Base-by-base conservation (phyloP, 768 basidiomycete species). In the Mycena albidolilacea region DNA sequence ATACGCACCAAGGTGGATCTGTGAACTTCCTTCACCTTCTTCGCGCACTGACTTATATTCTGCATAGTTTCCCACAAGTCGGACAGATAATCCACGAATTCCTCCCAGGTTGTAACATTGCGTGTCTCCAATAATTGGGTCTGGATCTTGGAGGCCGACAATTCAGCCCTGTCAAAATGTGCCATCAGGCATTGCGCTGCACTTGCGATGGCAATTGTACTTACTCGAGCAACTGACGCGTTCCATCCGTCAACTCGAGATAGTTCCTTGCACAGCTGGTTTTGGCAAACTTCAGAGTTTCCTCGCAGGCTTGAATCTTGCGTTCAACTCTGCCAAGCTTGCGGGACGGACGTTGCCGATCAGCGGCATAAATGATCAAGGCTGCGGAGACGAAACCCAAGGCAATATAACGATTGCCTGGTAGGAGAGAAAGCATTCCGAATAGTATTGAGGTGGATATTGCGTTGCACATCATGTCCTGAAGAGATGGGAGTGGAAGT, bases 401-500 rank as follows among this genome's bases (percentile, higher is more conserved):
- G 9, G n/a, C 19, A 50, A 50, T 50, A 7, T n/a, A 50, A 6
- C 48, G 19, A 19, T 50, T 50, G 19, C n/a, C 12, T 9, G 48
- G 48, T 6, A 50, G 12, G 19, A n/a, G 48, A 9, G 48, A 50
- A 19, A 50, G 12, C 15, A 19, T 19, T 19, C 48, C 48, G 5
- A 50, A 9, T 7, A 50, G 12, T 6, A 50, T n/a, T 0, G 48
- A n/a, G 19, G 48, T 50, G 19, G 48, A 50, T 50, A n/a, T 7
- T 4, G 17, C 19, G 48, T 50, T 9, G 48, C 48, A 19, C 48
- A 50, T 50, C 6, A 1, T 50, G 17, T 23, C 23, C 23, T 19
- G 48, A 19, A 68, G 41, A 68, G 54, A 23, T 69, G 62, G 37
- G 66, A 50, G 38, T 15, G 67, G 10, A 72, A 23, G 23, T 23